Percentiles rank a stretch among this genome's conserved stretches.
phyloP scores from a whole-genome alignment of 768 basidiomycete species.

The Termitomyces sp. region DNA sequence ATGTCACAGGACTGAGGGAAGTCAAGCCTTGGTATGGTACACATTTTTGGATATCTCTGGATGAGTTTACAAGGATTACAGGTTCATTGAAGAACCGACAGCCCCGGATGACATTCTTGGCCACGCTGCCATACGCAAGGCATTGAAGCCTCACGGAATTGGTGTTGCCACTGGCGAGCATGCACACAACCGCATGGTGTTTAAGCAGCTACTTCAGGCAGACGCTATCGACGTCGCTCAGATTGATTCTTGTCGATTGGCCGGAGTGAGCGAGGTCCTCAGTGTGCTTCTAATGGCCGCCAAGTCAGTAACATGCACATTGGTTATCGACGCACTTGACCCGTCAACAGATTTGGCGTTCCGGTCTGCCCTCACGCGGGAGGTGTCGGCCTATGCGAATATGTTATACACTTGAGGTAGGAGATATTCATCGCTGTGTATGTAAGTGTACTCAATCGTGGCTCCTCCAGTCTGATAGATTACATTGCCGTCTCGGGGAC shows the following conservation, averaged over 20 bases:
- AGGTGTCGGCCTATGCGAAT: conserved; percentile 90
- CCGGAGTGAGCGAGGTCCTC: conserved; percentile 92
- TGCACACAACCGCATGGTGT: conserved; percentile 91
- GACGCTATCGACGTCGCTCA: conserved; percentile 94
- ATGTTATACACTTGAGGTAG: conserved; percentile 79
- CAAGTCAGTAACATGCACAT: conserved; percentile 40
- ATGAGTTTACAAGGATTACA: conserved; percentile 17
- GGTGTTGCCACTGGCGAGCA: conserved; percentile 95
- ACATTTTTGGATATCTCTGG: neutral
- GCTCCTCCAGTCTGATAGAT: conserved; percentile 67
- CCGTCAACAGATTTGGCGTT: conserved; percentile 57
- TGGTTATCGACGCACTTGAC: neutral
- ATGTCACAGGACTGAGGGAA: conserved; percentile 71
- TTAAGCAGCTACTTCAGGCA: conserved; percentile 89
- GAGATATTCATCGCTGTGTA: conserved; percentile 6
- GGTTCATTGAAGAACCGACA: conserved; percentile 94
- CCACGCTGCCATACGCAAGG: conserved; percentile 75
- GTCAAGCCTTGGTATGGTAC: conserved; percentile 78
- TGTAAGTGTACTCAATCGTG: neutral
- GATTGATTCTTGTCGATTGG: conserved; percentile 91
- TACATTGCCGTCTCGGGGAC: conserved; percentile 88
- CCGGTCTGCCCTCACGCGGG: conserved; percentile 93
- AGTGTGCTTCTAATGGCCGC: conserved; percentile 87
- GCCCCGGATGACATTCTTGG: conserved; percentile 90
- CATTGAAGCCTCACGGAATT: conserved; percentile 72